Evolutionary conservation across 139 green algal genomes (phyloP), one percentile per base, ranked within the genome.

Genomic region (Dunaliella sp.): DNA sequence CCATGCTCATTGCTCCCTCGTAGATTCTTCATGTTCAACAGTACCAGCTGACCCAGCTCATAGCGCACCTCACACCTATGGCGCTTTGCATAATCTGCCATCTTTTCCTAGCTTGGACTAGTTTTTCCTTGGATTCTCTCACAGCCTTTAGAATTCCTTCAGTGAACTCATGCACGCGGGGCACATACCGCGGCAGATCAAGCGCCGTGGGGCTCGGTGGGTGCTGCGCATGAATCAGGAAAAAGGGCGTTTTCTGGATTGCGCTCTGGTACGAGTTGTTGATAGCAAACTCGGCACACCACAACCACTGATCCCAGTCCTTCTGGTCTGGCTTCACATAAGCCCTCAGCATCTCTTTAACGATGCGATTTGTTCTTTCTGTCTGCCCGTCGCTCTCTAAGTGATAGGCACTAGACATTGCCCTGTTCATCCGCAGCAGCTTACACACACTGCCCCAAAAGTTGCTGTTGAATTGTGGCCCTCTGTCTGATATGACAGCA

Each of bases 301-400:
- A n/a, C n/a, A n/a, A 58, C 22, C 77, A 48, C 38, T 87, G 77
- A 22, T 36, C 31, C 16, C 38, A 36, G 24, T 89, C 83, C 86
- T 83, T 87, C 35, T 87, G 37, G 57, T 87, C 36, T 30, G 33
- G n/a, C 16, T 81, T 79, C 3, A 85, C 58, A 36, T 38, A 87
- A 38, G 72, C 33, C 0, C 58, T 57, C 33, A 96, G 78, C 37
- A 91, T 88, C 16, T 96, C 93, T 38, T 96, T 80, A 0, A 95
- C 33, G 0, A 89, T 57, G 0, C 91, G 85, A 38, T 95, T 94
- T 0, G 86, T 86, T 3, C 91, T 86, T 79, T 96, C 94, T 22
- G 90, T 95, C 34, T 95, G 94, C 21, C 93, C 94, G 86, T 95
- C 90, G 7, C 88, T 93, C 36, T 95, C 86, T 1, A 92, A 91